phyloP scores from a whole-genome alignment of 2,329 filamentous ascomycete species.

The Cercospora canescens region DNA sequence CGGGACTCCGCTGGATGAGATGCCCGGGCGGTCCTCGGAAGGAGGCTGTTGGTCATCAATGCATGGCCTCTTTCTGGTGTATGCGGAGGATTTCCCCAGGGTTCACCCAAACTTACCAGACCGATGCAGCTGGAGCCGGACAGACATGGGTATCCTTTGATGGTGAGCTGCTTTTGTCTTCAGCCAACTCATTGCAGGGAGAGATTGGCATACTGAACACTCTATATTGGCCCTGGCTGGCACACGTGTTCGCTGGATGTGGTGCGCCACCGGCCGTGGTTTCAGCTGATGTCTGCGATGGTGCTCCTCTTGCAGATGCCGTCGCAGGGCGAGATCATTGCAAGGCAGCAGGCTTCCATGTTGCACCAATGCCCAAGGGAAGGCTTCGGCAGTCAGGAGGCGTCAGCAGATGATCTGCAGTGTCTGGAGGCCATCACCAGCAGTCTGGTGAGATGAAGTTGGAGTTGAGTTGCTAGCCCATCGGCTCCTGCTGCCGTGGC shows the following conservation, averaged over 20 bases:
- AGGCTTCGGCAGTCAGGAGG: neutral
- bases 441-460: neutral
- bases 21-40: neutral
- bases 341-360: neutral
- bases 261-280: neutral
- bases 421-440: neutral
- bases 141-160: neutral
- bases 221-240: neutral
- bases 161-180: neutral
- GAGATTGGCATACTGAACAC: neutral
- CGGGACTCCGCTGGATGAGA: neutral
- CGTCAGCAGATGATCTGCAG: neutral
- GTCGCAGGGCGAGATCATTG: neutral
- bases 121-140: neutral
- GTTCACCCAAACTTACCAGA: neutral
- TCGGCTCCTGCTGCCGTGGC: neutral
- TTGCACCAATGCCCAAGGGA: neutral
- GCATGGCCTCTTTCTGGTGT: neutral
- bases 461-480: neutral
- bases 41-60: neutral
- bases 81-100: neutral
- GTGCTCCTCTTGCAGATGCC: neutral
- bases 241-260: neutral
- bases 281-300: neutral
- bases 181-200: neutral